These are phyloP conservation scores for Tulasnella sp. DNA, from an alignment of 768 basidiomycete species.

Conservation along the genomic window DNA sequence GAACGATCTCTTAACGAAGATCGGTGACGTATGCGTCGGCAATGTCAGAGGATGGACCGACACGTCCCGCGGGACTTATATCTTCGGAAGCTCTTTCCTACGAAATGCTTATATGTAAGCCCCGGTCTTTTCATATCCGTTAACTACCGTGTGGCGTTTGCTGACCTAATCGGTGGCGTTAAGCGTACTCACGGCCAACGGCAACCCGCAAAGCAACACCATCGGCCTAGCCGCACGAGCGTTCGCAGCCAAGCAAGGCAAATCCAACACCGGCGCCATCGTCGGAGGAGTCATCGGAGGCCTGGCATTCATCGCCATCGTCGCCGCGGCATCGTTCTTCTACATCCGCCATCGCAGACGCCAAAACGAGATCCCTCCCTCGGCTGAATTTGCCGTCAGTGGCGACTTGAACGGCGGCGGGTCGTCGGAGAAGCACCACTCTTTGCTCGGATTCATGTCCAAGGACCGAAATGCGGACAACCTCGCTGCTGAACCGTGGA, in stretches of 20 bases:
- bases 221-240: slow-evolving; percentile 16
- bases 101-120: slow-evolving; percentile 23
- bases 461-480: slow-evolving; percentile 19
- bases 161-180: background rate
- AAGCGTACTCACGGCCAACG: slow-evolving; percentile 16
- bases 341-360: slow-evolving; percentile 21
- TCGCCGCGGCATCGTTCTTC: slow-evolving; percentile 13
- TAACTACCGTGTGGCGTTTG: too few relatives aligned
- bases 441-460: background rate
- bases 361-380: slow-evolving; percentile 6
- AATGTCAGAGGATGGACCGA: slow-evolving; percentile 23
- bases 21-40: slow-evolving; percentile 13
- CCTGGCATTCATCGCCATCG: slow-evolving; percentile 16
- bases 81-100: slow-evolving; percentile 21
- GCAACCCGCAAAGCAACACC: slow-evolving; percentile 14
- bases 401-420: background rate
- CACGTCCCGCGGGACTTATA: background rate
- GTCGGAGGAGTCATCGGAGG: slow-evolving; percentile 28
- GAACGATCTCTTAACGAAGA: background rate
- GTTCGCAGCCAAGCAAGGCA: background rate
- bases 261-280: slow-evolving; percentile 21
- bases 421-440: background rate
- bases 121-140: background rate
- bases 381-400: background rate
- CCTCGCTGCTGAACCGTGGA: slow-evolving; percentile 22